phyloP scores from a whole-genome alignment of 192 early-diverging fungal genomes.

The Mortierella alpina region DNA sequence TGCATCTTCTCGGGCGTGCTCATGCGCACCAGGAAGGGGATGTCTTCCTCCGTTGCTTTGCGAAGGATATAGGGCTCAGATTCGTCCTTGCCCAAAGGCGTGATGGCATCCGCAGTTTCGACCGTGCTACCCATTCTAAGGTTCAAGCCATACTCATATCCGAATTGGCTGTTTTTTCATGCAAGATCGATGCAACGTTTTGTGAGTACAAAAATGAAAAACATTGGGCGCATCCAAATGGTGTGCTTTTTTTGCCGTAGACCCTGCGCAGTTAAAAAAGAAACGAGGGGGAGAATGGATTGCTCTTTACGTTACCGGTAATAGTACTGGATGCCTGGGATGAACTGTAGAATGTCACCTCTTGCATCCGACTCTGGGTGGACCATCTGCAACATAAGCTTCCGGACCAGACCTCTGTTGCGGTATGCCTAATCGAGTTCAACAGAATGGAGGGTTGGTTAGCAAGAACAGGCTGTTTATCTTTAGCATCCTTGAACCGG shows the following conservation, averaged over 20 bases:
- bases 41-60: conserved; percentile 1
- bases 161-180: conserved; percentile 25
- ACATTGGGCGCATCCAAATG: not conserved
- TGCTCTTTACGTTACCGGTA: conserved; percentile 29
- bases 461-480: not conserved
- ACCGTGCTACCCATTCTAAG: not conserved
- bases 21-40: conserved; percentile 19
- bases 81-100: conserved; percentile 9
- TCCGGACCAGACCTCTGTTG: conserved; percentile 20
- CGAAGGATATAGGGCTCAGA: conserved; percentile 23
- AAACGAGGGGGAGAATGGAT: not conserved
- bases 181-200: not conserved
- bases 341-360: conserved; percentile 43
- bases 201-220: not conserved
- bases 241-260: too few relatives aligned
- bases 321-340: conserved; percentile 30
- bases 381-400: conserved; percentile 34
- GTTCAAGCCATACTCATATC: conserved; percentile 28
- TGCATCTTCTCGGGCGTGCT: conserved; percentile 3
- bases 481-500: not conserved
- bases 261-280: conserved; percentile 2
- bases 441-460: not conserved
- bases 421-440: conserved; percentile 23
- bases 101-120: conserved; percentile 11
- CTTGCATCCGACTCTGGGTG: conserved; percentile 39